Percentiles rank a stretch among this genome's conserved stretches.
Conservation (phyloP, 345 rosid genomes). For the Euclidium syriacum region DNA sequence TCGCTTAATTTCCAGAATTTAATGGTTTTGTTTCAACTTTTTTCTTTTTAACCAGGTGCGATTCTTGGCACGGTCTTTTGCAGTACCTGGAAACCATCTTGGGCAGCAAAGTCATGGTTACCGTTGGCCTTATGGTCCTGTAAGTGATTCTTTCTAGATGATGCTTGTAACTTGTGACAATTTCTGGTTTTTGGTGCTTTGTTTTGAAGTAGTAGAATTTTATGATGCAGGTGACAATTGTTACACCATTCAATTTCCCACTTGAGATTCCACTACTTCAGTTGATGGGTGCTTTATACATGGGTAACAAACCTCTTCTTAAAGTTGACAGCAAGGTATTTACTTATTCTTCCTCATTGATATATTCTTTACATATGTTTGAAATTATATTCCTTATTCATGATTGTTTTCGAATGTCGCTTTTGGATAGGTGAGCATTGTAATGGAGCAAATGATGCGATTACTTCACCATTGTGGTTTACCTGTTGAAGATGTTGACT, state of each 20-base stretch:
- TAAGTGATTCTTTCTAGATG: constrained; percentile 40
- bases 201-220: background rate
- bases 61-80: constrained; percentile 87
- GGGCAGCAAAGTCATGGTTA: constrained; percentile 98
- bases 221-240: constrained; percentile 69
- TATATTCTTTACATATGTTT: background rate
- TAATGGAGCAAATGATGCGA: constrained; percentile 97
- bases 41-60: constrained; percentile 61
- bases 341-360: background rate
- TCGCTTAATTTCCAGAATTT: background rate
- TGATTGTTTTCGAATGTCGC: background rate
- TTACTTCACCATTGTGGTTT: constrained; percentile 86
- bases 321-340: constrained; percentile 97
- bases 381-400: background rate
- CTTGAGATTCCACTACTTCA: constrained; percentile 96
- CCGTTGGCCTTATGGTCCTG: constrained; percentile 99
- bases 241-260: constrained; percentile 97
- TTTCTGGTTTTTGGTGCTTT: background rate
- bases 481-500: constrained; percentile 90
- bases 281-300: constrained; percentile 93
- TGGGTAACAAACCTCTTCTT: constrained; percentile 96
- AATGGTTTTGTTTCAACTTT: background rate
- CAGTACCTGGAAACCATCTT: constrained; percentile 87
- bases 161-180: background rate
- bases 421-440: constrained; percentile 73